phyloP scores from a whole-genome alignment of 208 protist species.

The Trichomonas tenax region DNA sequence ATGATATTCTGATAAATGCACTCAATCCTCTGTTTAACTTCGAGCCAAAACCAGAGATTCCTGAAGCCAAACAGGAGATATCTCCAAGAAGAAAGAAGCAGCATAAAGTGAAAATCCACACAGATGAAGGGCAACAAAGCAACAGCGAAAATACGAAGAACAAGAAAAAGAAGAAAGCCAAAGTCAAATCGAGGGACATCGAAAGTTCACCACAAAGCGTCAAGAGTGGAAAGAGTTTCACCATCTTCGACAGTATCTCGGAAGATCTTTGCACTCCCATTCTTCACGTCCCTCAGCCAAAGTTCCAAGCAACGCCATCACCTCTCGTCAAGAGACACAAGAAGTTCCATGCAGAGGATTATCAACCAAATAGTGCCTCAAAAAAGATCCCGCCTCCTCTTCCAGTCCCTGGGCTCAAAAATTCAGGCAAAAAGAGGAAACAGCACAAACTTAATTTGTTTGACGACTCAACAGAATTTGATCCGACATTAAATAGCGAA shows the following conservation, averaged over 20 bases:
- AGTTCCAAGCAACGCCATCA: background rate
- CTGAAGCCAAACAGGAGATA: background rate
- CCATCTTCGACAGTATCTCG: background rate
- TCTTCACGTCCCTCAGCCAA: background rate
- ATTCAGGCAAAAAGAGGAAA: background rate
- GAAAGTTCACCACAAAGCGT: background rate
- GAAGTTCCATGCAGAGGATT: background rate
- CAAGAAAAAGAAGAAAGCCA: background rate
- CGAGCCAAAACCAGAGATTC: background rate
- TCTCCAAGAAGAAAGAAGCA: background rate
- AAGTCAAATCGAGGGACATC: background rate
- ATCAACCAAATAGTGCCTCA: background rate
- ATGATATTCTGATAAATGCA: background rate
- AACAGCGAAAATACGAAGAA: background rate
- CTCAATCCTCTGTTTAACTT: background rate
- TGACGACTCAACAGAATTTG: too few species aligned
- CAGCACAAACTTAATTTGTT: background rate
- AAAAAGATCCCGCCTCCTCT: background rate
- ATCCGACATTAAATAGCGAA: too few species aligned
- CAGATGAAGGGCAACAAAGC: background rate
- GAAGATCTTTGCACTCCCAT: background rate
- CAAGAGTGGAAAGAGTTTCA: background rate
- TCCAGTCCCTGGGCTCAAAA: background rate
- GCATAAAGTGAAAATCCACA: background rate
- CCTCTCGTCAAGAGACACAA: background rate